phyloP scores from a whole-genome alignment of 2,329 filamentous ascomycete species.

The Dothistroma pini region DNA sequence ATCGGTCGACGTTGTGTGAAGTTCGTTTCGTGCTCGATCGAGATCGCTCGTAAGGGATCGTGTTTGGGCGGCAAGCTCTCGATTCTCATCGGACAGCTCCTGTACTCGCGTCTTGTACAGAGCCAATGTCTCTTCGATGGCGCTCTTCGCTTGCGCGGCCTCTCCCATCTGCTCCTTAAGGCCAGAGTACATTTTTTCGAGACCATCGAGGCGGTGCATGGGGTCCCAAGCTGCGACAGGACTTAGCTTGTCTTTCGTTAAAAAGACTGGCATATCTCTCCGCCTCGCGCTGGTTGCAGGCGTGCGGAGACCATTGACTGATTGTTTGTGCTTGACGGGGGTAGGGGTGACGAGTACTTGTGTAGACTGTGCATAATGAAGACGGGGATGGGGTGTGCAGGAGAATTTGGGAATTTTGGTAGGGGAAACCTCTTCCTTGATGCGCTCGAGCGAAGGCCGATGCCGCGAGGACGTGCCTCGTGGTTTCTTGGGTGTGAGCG shows the following conservation, averaged over 20 bases:
- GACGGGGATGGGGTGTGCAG: slow-evolving; percentile 25
- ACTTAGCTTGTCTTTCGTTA: slow-evolving; percentile 52
- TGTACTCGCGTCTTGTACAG: slow-evolving; percentile 63
- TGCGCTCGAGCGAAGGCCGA: slow-evolving; percentile 31
- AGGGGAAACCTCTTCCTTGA: slow-evolving; percentile 32
- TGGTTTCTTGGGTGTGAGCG: slow-evolving; percentile 23
- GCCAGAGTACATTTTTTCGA: slow-evolving; percentile 69
- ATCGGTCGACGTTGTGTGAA: slow-evolving; percentile 33
- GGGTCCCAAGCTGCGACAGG: slow-evolving; percentile 68
- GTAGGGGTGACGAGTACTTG: slow-evolving; percentile 30
- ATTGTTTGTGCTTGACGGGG: slow-evolving; percentile 29
- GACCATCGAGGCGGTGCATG: slow-evolving; percentile 68
- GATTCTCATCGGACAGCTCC: slow-evolving; percentile 30
- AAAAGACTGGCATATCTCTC: slow-evolving; percentile 63
- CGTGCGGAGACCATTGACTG: slow-evolving; percentile 28
- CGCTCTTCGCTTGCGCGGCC: slow-evolving; percentile 63
- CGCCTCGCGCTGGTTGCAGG: slow-evolving; percentile 22
- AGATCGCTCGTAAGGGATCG: slow-evolving; percentile 63
- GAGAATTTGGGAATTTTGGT: slow-evolving; percentile 36
- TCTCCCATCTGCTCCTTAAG: slow-evolving; percentile 70
- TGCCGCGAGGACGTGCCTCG: slow-evolving; percentile 21
- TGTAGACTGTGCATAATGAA: slow-evolving; percentile 31
- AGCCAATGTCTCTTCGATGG: slow-evolving; percentile 69
- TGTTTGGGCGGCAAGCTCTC: slow-evolving; percentile 50
- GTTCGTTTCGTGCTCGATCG: slow-evolving; percentile 37